Evolutionary conservation across 2,329 filamentous ascomycete genomes (phyloP).

Genomic region (Byssothecium circinans): DNA sequence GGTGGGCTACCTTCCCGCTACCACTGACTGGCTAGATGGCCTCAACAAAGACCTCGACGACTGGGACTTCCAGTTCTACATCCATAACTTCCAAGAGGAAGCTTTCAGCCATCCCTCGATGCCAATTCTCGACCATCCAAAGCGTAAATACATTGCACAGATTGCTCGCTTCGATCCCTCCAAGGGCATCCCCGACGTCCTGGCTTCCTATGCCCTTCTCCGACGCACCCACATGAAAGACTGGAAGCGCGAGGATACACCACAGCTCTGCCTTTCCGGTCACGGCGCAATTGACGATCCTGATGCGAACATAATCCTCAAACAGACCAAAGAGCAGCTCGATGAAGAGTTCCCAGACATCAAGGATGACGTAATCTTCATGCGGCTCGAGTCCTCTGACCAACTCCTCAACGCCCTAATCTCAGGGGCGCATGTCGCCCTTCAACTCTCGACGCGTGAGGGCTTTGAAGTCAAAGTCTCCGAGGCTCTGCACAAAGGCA

Average conservation of each 20-base stretch:
- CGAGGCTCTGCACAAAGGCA: slow-evolving; percentile 77
- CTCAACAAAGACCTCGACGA: slow-evolving; percentile 73
- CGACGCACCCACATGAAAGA: slow-evolving; percentile 61
- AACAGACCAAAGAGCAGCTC: slow-evolving; percentile 69
- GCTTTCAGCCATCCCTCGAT: slow-evolving; percentile 60
- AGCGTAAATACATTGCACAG: slow-evolving; percentile 74
- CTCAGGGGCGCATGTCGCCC: slow-evolving; percentile 69
- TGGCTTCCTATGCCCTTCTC: slow-evolving; percentile 75
- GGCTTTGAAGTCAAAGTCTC: slow-evolving; percentile 88
- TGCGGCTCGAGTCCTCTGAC: slow-evolving; percentile 76
- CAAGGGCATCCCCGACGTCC: slow-evolving; percentile 77
- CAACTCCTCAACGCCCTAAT: slow-evolving; percentile 78
- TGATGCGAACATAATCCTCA: slow-evolving; percentile 71
- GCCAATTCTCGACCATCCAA: slow-evolving; percentile 60
- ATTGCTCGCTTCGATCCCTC: slow-evolving; percentile 81
- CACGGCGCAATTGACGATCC: slow-evolving; percentile 82
- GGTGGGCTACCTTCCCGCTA: slow-evolving; percentile 76
- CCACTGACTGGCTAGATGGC: slow-evolving; percentile 82
- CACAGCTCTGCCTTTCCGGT: slow-evolving; percentile 76
- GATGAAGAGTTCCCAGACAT: slow-evolving; percentile 58
- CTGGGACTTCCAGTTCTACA: slow-evolving; percentile 74
- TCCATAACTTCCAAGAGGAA: slow-evolving; percentile 69
- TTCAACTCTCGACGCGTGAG: slow-evolving; percentile 79
- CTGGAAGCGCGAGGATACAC: slow-evolving; percentile 53
- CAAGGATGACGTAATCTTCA: slow-evolving; percentile 66